Evolutionary conservation across 805 yeast genomes (phyloP).

Genomic region (Zygotorulaspora florentina): DNA sequence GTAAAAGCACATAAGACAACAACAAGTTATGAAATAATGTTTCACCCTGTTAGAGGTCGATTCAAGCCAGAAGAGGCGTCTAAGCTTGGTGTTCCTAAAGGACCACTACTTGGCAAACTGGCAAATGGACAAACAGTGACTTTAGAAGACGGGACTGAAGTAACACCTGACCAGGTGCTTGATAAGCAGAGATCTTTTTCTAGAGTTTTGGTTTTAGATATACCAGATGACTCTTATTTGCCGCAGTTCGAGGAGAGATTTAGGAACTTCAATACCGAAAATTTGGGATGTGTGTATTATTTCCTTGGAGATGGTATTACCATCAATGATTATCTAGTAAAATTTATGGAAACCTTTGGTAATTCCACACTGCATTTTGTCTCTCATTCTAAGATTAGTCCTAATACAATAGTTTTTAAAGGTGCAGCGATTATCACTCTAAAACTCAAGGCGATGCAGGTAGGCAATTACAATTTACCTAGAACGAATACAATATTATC

Average conservation of each 20-base stretch:
- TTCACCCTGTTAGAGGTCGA: constrained; percentile 69
- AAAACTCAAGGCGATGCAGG: constrained; percentile 53
- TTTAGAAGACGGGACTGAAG: constrained; percentile 52
- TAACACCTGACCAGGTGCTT: constrained; percentile 69
- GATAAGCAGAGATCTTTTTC: constrained; percentile 56
- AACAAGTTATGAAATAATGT: constrained; percentile 63
- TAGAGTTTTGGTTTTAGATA: constrained; percentile 64
- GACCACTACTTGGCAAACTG: constrained; percentile 53
- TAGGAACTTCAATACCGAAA: constrained; percentile 20
- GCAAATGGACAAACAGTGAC: constrained; percentile 57
- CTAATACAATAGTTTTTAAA: constrained; percentile 56
- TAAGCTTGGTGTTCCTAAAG: constrained; percentile 64
- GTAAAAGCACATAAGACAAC: constrained; percentile 33
- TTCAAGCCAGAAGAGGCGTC: constrained; percentile 65
- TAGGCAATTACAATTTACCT: constrained; percentile 40
- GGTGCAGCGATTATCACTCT: constrained; percentile 51
- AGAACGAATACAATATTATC: constrained; percentile 29
- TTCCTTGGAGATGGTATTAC: constrained; percentile 63
- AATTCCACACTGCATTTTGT: constrained; percentile 51
- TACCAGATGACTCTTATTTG: constrained; percentile 54
- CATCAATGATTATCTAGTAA: constrained; percentile 39
- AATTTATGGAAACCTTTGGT: constrained; percentile 53
- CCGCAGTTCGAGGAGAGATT: constrained; percentile 32
- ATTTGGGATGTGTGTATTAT: constrained; percentile 61
- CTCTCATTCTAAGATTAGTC: constrained; percentile 64